These are phyloP conservation scores for Ogataea paradorogensis DNA, from an alignment of 805 yeast genomes.

Conservation along the genomic window DNA sequence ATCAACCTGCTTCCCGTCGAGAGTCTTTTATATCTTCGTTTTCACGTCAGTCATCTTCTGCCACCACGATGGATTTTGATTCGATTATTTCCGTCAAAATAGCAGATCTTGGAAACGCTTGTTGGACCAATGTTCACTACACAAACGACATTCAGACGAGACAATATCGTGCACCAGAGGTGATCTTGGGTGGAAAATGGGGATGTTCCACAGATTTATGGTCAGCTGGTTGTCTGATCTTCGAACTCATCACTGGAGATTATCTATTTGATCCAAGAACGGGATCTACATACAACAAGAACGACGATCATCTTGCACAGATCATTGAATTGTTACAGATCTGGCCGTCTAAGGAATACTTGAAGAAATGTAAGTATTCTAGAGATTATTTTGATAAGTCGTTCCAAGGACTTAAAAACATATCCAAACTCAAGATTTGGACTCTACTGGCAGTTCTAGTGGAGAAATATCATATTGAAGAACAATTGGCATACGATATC, in stretches of 20 bases:
- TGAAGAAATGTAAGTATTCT: conserved; percentile 38
- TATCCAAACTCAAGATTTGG: conserved; percentile 51
- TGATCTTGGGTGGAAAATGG: conserved; percentile 56
- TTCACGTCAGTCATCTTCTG: conserved; percentile 15
- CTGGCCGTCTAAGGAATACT: conserved; percentile 38
- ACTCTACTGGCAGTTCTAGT: conserved; percentile 45
- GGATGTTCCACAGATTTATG: conserved; percentile 63
- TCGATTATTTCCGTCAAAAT: conserved; percentile 47
- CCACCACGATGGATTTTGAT: conserved; percentile 23
- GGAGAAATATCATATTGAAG: conserved; percentile 47
- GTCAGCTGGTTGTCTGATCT: conserved; percentile 57
- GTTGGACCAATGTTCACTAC: conserved; percentile 60
- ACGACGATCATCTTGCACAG: conserved; percentile 64
- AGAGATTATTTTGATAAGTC: conserved; percentile 40
- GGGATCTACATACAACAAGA: conserved; percentile 45
- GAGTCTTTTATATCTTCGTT: conserved; percentile 14
- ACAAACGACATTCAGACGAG: conserved; percentile 69
- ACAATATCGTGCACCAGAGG: conserved; percentile 66
- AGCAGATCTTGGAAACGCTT: conserved; percentile 71
- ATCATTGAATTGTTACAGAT: conserved; percentile 48
- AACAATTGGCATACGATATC: conserved; percentile 37
- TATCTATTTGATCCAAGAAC: conserved; percentile 59
- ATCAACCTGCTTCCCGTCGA: conserved; percentile 11
- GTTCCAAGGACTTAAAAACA: conserved; percentile 37
- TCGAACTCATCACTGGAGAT: conserved; percentile 61